Base-by-base conservation (phyloP, 345 rosid genomes). In the Populus davidiana region DNA sequence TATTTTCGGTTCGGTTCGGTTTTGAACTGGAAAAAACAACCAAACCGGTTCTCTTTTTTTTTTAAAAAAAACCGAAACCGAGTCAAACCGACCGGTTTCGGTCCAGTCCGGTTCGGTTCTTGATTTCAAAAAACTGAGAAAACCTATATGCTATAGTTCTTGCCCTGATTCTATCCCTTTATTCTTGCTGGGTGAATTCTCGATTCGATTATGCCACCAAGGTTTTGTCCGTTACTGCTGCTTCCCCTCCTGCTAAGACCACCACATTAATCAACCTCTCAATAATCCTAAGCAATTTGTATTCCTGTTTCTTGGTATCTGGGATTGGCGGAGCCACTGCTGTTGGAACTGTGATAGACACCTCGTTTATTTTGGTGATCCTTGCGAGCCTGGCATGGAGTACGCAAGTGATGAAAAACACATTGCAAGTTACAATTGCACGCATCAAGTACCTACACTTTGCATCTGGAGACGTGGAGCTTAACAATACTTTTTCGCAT, bases 291-390 rank as follows among this genome's bases (percentile, higher is more conserved):
- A 71, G 90, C 27, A 50, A 81, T 3, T 3, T 88, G 8, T 91
- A 90, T 83, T 89, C 90, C 29, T 70, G 87, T 49, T 88, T 95
- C 84, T 76, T 89, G 85, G 85, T 91, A 61, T 83, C 85, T 20
- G 99, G 96, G 73, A 90, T 95, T 21, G 97, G 96, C 33, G 97
- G 96, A 38, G 98, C 98, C 31, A 87, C 89, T 20, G 81, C 95
- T 0, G 80, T 89, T 3, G 87, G 88, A 75, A 88, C 91, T 21
- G 75, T 25, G 43, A 71, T 85, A 13, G 92, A 93, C 81, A 65
- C 77, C 44, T 27, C 86, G 79, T 91, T 91, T 91, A 90, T 89
- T 67, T 20, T 77, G 6, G 35, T 84, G 20, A 86, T 89, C 84
- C 36, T 93, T 80, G 77, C 89, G n/a, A 87, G 93, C 89, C 86